Percentiles rank a stretch among this genome's conserved stretches.
Conservation (phyloP, 1,139 yeast genomes). For the Debaryomycetaceae sp. region DNA sequence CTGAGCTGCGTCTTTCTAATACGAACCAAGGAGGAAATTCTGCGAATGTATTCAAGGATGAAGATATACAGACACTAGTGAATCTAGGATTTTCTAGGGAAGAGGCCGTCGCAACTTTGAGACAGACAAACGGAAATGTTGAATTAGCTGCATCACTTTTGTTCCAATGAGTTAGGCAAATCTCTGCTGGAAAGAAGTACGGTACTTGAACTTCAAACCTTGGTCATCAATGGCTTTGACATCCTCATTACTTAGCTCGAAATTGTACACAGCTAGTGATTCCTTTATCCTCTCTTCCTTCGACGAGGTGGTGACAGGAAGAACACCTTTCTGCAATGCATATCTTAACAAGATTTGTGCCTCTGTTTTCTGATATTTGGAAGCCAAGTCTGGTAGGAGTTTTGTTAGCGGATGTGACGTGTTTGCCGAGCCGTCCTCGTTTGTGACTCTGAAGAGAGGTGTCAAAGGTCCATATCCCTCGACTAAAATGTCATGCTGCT, state of each 20-base stretch:
- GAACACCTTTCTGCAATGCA: constrained; percentile 33
- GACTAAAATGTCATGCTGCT: constrained; percentile 25
- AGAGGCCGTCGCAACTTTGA: constrained; percentile 65
- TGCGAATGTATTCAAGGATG: constrained; percentile 26
- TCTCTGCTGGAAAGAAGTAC: constrained; percentile 13
- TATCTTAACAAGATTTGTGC: constrained; percentile 36
- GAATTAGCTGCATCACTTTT: constrained; percentile 82
- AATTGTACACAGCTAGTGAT: constrained; percentile 50
- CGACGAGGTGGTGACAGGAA: constrained; percentile 66
- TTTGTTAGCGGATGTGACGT: constrained; percentile 28
- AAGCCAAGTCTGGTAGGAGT: constrained; percentile 30
- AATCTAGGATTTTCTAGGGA: constrained; percentile 67
- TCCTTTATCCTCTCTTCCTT: constrained; percentile 50
- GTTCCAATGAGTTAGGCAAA: constrained; percentile 31
- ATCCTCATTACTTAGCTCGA: constrained; percentile 29
- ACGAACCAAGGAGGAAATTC: constrained; percentile 13
- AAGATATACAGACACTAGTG: constrained; percentile 51
- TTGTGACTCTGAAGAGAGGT: constrained; percentile 28
- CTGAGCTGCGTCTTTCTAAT: constrained; percentile 26
- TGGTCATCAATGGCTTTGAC: constrained; percentile 20
- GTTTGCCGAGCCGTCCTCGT: constrained; percentile 14
- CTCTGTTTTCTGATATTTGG: constrained; percentile 27
- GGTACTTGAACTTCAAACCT: constrained; percentile 21
- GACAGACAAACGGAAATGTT: constrained; percentile 67
- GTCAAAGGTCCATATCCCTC: constrained; percentile 42